Base-by-base conservation (phyloP, 805 yeast species). In the Lachancea cidri region DNA sequence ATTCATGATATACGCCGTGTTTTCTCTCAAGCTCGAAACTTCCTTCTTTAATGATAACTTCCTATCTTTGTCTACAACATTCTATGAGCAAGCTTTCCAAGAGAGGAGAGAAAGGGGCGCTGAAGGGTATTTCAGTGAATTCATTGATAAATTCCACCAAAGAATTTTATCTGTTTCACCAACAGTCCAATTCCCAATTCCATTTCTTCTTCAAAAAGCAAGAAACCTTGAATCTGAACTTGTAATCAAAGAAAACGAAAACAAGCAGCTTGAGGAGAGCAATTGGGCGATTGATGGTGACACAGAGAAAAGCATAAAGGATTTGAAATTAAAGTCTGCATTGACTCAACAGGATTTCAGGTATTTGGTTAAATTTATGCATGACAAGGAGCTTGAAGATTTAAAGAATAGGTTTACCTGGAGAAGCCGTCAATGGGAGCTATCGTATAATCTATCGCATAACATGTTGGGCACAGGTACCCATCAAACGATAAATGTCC, bases 101-200 rank as follows among this genome's bases (percentile, higher is more conserved):
- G 49, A 50, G 30, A 42, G 47, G 8, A 50, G 34, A 8, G 43
- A 46, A 6, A 54, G 51, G 11, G 47, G 41, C 13, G 46, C 45
- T 22, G 39, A 36, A 4, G 66, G 65, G 0, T 67, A 61, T 46
- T 71, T 66, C 33, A 48, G 60, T 22, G 68, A 65, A 3, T 71
- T 71, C 46, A 47, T 70, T 4, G 57, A 60, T 13, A 52, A 61
- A 24, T 65, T 80, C 38, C 58, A 68, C 14, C 66, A 66, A n/a
- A 66, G 86, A 45, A 65, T 79, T 3, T 64, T 91, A 19, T 86
- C 95, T 3, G 74, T 86, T 0, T 89, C 98, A 5, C 97, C 98
- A 0, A 77, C 88, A 39, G 89, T 89, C 0, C 69, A 73, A 15
- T 84, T 85, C 53, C 77, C 81, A 0, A 64, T 77, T 3, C 98